A percentile compares a stretch with the other conserved stretches of the same genome.
Evolutionary conservation across 768 basidiomycete species (phyloP).

Genomic region (Strobilomyces dryophilus): DNA sequence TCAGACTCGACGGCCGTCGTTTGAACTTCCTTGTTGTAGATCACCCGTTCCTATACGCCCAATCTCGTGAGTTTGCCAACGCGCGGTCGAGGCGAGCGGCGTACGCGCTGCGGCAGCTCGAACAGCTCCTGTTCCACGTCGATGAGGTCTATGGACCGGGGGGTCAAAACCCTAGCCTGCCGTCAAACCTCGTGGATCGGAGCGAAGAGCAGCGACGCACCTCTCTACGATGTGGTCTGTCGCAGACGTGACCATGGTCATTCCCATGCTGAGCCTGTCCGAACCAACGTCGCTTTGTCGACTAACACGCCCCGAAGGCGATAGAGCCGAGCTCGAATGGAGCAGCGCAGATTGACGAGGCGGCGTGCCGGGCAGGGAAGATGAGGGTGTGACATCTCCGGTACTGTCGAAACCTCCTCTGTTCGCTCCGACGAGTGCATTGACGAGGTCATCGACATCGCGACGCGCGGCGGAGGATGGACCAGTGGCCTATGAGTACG

Average conservation of each 20-base stretch:
- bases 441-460: constrained; percentile 72
- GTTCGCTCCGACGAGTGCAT: constrained; percentile 46
- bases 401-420: constrained; percentile 51
- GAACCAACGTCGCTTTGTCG: constrained; percentile 65
- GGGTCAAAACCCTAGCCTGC: constrained; percentile 50
- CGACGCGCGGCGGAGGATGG: constrained; percentile 41
- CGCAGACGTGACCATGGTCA: constrained; percentile 43
- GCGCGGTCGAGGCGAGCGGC: constrained; percentile 4
- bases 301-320: constrained; percentile 60
- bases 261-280: constrained; percentile 41
- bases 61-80: neutral
- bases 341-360: constrained; percentile 36
- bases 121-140: constrained; percentile 89
- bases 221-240: constrained; percentile 70
- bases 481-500: constrained; percentile 30
- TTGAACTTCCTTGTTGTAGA: constrained; percentile 83
- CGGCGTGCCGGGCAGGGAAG: constrained; percentile 72
- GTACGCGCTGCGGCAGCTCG: constrained; percentile 82
- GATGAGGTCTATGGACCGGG: constrained; percentile 71
- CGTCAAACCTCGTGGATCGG: constrained; percentile 1
- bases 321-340: constrained; percentile 35
- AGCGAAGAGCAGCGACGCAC: constrained; percentile 35
- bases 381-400: constrained; percentile 59
- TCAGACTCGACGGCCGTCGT: constrained; percentile 65
- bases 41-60: constrained; percentile 59